Evolutionary conservation across 441 rosid species (phyloP), one percentile per base, ranked within the genome.

Genomic region (Corymbia calophylla): DNA sequence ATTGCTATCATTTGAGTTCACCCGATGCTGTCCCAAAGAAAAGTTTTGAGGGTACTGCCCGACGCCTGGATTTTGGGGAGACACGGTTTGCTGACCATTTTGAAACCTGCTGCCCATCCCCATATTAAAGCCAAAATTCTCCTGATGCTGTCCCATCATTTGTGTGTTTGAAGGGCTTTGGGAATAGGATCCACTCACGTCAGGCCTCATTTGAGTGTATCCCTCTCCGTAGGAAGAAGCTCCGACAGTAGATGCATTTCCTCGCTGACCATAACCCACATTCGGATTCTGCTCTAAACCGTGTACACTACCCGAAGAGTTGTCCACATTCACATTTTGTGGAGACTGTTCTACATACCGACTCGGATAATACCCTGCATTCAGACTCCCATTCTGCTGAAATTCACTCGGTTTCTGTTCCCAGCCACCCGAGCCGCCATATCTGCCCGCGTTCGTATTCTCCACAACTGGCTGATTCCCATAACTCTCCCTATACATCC

Each of bases 11-110:
- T 87, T 29, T 14, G 27, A 86, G 87, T 90, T 62, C 27, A 88
- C 87, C 85, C 31, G 53, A 89, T 88, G 88, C 44, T 88, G 90
- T 62, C 82, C 90, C 49, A 23, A 86, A 66, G 81, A 88, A 16
- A 13, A 58, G 89, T 84, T 91, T 77, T 39, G 91, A 49, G 85
- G 89, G 77, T 85, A 73, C 51, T 90, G 90, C 60, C 92, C 90
- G 31, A 48, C 44, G 39, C 86, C 86, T 17, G 27, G 58, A 86
- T 86, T 90, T 85, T 88, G 90, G 81, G 88, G 88, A 84, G 87
- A 53, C 12, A 5, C 2, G 31, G 3, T 49, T 35, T 51, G 88
- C 35, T 88, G 66, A 39, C 58, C 51, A 23, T 66, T 88, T 84
- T 64, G 92, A 85, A 70, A 84, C 54, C 27, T 51, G 44, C 91